These are phyloP conservation scores for Beta macrorhiza DNA, from an alignment of 179 eudicot genomes.

Conservation along the genomic window DNA sequence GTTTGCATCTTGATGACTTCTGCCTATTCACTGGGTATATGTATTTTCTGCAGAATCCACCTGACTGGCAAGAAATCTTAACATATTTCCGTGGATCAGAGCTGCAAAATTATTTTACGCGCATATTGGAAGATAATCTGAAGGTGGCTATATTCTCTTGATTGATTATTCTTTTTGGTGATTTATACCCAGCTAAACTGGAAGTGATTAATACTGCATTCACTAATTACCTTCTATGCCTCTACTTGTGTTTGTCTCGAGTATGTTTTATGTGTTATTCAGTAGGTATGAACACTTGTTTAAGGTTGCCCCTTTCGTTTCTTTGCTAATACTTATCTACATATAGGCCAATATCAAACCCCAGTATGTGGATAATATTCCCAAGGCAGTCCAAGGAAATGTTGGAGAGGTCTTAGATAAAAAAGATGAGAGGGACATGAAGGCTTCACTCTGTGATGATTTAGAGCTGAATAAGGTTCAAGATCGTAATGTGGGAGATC, in stretches of 20 bases:
- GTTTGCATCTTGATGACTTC: neutral
- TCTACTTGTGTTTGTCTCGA: neutral
- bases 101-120: slow-evolving; percentile 91
- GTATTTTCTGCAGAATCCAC: slow-evolving; percentile 70
- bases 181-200: neutral
- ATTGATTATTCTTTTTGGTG: neutral
- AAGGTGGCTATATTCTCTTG: slow-evolving; percentile 48
- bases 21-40: slow-evolving; percentile 5
- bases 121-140: slow-evolving; percentile 91
- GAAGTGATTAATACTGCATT: neutral
- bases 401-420: slow-evolving; percentile 86
- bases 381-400: slow-evolving; percentile 94
- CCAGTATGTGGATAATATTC: slow-evolving; percentile 96
- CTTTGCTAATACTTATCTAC: slow-evolving; percentile 7
- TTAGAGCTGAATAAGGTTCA: slow-evolving; percentile 83
- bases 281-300: neutral
- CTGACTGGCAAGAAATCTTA: slow-evolving; percentile 95
- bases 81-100: slow-evolving; percentile 94
- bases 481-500: slow-evolving; percentile 94
- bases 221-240: neutral
- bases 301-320: slow-evolving; percentile 1
- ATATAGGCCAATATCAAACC: slow-evolving; percentile 89
- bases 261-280: neutral
- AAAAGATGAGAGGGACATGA: slow-evolving; percentile 83
- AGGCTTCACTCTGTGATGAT: slow-evolving; percentile 67